Base-by-base conservation (phyloP, 495 filamentous ascomycete genomes). In the Daldinia loculata region DNA sequence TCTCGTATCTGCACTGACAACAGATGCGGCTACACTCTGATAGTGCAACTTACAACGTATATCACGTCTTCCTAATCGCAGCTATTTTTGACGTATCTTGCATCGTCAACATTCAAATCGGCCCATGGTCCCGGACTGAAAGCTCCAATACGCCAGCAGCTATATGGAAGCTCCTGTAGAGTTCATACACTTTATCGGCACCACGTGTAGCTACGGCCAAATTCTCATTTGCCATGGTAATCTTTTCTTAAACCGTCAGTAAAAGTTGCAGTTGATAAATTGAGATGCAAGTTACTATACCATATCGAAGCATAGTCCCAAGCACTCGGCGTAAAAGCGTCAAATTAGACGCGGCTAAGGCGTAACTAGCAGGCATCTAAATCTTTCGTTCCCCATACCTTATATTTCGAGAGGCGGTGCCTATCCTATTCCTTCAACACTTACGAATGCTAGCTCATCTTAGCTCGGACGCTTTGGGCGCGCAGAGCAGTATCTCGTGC, bases 1-100 rank as follows among this genome's bases (percentile, higher is more conserved):
- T 69, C 70, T 72, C 70, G 70, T 72, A 72, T 72, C 70, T 72
- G 70, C 70, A 72, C 61, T 61, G 70, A 72, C 70, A 72, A 56
- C 70, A 63, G 38, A 65, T 68, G 70, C 70, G 65, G 64, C 59
- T 72, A 61, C 26, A 27, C 4, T 72, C 61, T 69, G 70, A 72
- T 68, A 69, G 69, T 64, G 70, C 61, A 65, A 61, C 56, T 39
- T 15, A 30, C 15, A 43, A 9, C 12, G 15, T 62, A 61, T 61
- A 71, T 58, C 43, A 61, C 58, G 59, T 27, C 58, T 66, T 71
- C 26, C 64, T 36, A 50, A 67, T 67, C 60, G 60, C 45, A 61
- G 29, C 69, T 32, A 62, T 48, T 48, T 39, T 41, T 51, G 27
- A 30, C 17, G 14, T 63, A 48, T 48, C 43, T 48, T 9, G 43